These are phyloP conservation scores for Plasmodium chabaudi DNA, from an alignment of 169 alveolate species.

Conservation along the genomic window DNA sequence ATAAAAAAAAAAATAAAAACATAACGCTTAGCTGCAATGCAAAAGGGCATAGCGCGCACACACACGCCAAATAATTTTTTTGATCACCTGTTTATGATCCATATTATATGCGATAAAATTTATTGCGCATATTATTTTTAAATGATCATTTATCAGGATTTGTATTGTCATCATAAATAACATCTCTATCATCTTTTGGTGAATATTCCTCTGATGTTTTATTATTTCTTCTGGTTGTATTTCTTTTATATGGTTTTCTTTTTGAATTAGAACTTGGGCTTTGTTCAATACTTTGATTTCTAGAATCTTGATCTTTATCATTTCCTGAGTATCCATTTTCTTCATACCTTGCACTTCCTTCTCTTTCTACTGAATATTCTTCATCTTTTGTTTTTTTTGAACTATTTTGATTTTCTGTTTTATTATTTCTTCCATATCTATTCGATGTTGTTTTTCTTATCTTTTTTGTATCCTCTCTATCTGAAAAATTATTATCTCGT, in stretches of 20 bases:
- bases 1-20: background rate
- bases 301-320: constrained; percentile 5
- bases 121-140: constrained; percentile 19
- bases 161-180: constrained; percentile 13
- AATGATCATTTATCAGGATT: constrained; percentile 16
- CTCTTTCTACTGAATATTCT: constrained; percentile 23
- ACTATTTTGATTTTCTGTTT: background rate
- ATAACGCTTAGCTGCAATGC: background rate
- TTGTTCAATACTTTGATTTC: background rate
- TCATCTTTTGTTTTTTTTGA: constrained; percentile 2
- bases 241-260: constrained; percentile 13
- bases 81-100: background rate
- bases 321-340: constrained; percentile 4
- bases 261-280: constrained; percentile 41
- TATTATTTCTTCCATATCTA: constrained; percentile 1
- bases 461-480: too few species aligned
- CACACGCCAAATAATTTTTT: background rate
- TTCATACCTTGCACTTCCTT: constrained; percentile 24
- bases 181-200: constrained; percentile 5
- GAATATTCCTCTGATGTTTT: constrained; percentile 18
- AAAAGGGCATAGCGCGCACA: background rate
- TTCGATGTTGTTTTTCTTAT: too few species aligned
- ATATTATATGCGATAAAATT: constrained; percentile 12
- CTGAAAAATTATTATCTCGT: too few species aligned
- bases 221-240: background rate